phyloP scores from a whole-genome alignment of 768 basidiomycete genomes.

The Cyclocybe aegerita region DNA sequence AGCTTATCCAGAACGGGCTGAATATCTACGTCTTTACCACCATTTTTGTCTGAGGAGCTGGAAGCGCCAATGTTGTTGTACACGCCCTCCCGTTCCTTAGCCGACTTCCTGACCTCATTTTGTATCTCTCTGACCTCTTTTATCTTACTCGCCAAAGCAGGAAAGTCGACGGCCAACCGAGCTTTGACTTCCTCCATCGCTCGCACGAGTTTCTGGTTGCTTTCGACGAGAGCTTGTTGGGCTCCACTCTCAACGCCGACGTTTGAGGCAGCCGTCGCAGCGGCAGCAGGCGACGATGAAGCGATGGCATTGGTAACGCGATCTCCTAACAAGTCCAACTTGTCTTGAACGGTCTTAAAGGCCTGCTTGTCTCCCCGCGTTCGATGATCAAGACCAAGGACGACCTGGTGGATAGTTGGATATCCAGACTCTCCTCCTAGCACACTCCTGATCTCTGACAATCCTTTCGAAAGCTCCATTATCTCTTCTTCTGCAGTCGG shows the following conservation, averaged over 20 bases:
- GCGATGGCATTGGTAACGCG: conserved; percentile 8
- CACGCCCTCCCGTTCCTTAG: conserved; percentile 1
- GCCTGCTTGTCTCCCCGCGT: conserved; percentile 23
- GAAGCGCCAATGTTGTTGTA: conserved; percentile 1
- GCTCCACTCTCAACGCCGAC: neutral
- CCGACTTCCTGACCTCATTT: neutral
- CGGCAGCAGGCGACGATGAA: conserved; percentile 1
- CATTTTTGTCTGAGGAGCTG: neutral
- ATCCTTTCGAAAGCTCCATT: conserved; percentile 12
- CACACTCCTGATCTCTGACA: conserved; percentile 19
- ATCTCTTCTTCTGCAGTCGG: conserved; percentile 15
- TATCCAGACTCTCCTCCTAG: conserved; percentile 23
- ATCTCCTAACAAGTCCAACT: conserved; percentile 19
- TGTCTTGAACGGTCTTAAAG: conserved; percentile 27
- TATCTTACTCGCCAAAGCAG: conserved; percentile 31
- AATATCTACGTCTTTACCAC: conserved; percentile 6
- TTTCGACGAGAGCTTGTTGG: neutral
- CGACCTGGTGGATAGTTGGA: conserved; percentile 30
- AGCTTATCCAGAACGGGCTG: conserved; percentile 17
- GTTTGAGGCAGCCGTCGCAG: conserved; percentile 1
- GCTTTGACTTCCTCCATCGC: conserved; percentile 38
- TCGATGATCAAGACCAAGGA: conserved; percentile 28
- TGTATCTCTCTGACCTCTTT: conserved; percentile 12
- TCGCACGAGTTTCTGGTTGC: conserved; percentile 20
- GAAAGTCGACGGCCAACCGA: conserved; percentile 37